Base-by-base conservation (phyloP, 257 asterid genomes). In the Fraxinus quadrangulata region DNA sequence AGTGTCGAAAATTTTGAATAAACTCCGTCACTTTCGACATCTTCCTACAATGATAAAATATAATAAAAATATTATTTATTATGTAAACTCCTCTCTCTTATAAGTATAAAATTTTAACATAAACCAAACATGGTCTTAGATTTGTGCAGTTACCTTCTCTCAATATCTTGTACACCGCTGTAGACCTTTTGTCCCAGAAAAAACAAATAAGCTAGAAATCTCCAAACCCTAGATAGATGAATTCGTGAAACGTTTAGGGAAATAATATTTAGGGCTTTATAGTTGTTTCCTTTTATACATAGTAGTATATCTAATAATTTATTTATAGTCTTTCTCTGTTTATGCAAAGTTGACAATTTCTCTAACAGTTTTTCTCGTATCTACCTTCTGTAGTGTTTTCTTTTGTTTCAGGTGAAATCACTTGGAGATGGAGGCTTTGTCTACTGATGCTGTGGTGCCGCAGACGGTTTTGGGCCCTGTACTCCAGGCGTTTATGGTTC, bases 361-460 rank as follows among this genome's bases (percentile, higher is more conserved):
- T 65, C 74, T 28, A 11, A 66, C 31, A 37, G n/a, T 30, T 34
- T 39, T 36, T 23, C 36, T 21, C 10, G 17, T 70, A 19, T 77
- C 39, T 30, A 59, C 17, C 40, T 23, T 40, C 61, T 72, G 61
- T 37, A 77, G 82, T 81, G 77, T 37, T 76, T 75, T 51, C 69
- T 79, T 67, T 71, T 70, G 74, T 68, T 33, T 54, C 33, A 72
- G 77, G 47, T 65, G 73, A 40, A 31, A 45, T 11, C 36, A 26
- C 40, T 59, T 73, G 67, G 75, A 81, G 85, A 84, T 84, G 84
- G 87, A 80, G 82, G 84, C 79, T 74, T 73, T 74, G 71, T n/a
- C 51, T 23, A 0, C 77, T 82, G 79, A 74, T 33, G 70, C 61
- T 79, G 81, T 80, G 67, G 68, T 37, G 74, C 26, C 21, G 70